Conservation (phyloP, 805 yeast genomes). For the Schwanniomyces yamadae region DNA sequence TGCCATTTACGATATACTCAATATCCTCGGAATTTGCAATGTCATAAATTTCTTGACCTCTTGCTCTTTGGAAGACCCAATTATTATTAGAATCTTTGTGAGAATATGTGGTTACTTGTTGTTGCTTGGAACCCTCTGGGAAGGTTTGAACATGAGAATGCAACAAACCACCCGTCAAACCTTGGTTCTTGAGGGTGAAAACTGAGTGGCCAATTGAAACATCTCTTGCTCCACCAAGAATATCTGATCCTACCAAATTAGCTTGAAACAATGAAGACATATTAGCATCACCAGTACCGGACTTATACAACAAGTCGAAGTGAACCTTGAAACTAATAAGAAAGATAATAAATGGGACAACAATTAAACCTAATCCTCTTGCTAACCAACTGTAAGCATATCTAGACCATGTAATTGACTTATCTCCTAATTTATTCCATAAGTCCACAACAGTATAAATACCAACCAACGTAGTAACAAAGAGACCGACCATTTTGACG, state of each 20-base stretch:
- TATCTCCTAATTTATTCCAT: slow-evolving; percentile 81
- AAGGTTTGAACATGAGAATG: slow-evolving; percentile 47
- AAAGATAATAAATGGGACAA: slow-evolving; percentile 63
- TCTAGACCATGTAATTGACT: slow-evolving; percentile 45
- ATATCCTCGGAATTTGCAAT: slow-evolving; percentile 28
- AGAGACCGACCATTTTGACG: slow-evolving; percentile 95
- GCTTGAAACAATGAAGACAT: slow-evolving; percentile 86
- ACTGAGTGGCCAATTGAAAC: slow-evolving; percentile 52
- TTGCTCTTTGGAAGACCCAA: slow-evolving; percentile 49
- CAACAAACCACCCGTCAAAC: slow-evolving; percentile 45
- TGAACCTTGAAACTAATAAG: slow-evolving; percentile 70
- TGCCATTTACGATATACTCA: slow-evolving; percentile 54
- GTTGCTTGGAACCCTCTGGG: slow-evolving; percentile 50
- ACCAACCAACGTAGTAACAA: slow-evolving; percentile 86
- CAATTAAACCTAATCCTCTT: slow-evolving; percentile 59
- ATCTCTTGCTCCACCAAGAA: slow-evolving; percentile 66
- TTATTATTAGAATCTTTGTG: slow-evolving; percentile 47
- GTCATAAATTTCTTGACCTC: slow-evolving; percentile 34
- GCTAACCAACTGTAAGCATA: slow-evolving; percentile 67
- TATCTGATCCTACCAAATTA: slow-evolving; percentile 62
- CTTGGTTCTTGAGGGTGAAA: slow-evolving; percentile 42
- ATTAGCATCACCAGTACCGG: slow-evolving; percentile 80
- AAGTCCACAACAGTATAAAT: slow-evolving; percentile 84
- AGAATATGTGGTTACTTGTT: slow-evolving; percentile 46
- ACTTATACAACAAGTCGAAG: slow-evolving; percentile 66